Evolutionary conservation across 73 alveolate genomes (phyloP), one percentile per base, ranked within the genome.

Genomic region (Symbiodinium pilosum): DNA sequence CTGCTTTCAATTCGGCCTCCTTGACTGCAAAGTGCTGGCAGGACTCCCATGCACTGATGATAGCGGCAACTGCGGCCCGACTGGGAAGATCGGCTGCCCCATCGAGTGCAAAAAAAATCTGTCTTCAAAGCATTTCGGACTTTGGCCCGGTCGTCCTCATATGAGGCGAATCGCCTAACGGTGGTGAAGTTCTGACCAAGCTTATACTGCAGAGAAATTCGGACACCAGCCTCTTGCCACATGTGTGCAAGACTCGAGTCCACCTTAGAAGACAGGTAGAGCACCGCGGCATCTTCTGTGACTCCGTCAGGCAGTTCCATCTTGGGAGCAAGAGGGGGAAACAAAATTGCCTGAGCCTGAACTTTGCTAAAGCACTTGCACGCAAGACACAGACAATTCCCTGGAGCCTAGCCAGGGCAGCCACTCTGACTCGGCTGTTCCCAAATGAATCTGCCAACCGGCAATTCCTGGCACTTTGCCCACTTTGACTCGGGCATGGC

Each of bases 1-100:
- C 93, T 18, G 93, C 83, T 87, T 39, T 87, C 84, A 54, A 11
- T 32, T 87, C 94, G 11, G 39, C 42, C n/a, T 87, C 94, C 84
- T 87, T 87, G 0, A 56, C 24, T 3, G 42, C 41, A n/a, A 38
- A 87, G 84, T 87, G 84, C 39, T 52, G 32, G 94, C 83, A 8
- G 0, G 94, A 21, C 43, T 87, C 94, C 94, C 94, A 87, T 1
- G 94, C 94, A 41, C 41, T 41, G 26, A 87, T 64, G 18, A 87
- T 42, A 14, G 94, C 14, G 18, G 94, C 94, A 0, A 36, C 64
- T 2, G 38, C 43, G 18, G 94, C 83, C 4, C 94, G 52, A 0
- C 14, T n/a, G 12, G 40, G 38, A 0, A 71, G 28, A 24, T 18
- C 40, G 4, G 34, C 3, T 56, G 73, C 73, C 32, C n/a, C n/a